phyloP scores from a whole-genome alignment of 2,329 filamentous ascomycete species.

The Grosmannia huntii region DNA sequence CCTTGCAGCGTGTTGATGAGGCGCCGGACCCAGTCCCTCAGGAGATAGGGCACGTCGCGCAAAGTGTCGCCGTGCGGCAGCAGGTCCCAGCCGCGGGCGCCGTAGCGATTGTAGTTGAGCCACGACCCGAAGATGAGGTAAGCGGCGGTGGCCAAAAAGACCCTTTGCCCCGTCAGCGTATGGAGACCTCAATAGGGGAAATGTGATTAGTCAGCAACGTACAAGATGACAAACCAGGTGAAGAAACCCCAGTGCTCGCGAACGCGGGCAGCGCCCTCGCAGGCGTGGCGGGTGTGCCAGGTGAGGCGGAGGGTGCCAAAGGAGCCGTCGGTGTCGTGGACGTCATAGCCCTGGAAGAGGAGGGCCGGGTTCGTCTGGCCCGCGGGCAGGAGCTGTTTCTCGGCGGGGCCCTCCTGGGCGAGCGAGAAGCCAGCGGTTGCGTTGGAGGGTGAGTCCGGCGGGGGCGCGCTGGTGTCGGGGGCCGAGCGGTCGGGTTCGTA shows the following conservation, averaged over 20 bases:
- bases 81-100: constrained; percentile 87
- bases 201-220: neutral
- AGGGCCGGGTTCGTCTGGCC: constrained; percentile 43
- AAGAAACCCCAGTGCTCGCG: constrained; percentile 80
- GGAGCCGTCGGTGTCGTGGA: constrained; percentile 40
- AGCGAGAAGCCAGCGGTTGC: neutral
- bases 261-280: constrained; percentile 40
- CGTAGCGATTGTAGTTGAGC: constrained; percentile 97
- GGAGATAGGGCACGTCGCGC: constrained; percentile 79
- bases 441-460: neutral
- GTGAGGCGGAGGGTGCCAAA: constrained; percentile 47
- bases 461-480: constrained; percentile 14
- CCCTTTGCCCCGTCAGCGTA: constrained; percentile 30
- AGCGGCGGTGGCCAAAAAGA: constrained; percentile 71
- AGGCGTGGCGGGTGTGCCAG: constrained; percentile 83
- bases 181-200: neutral
- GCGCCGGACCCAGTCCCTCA: constrained; percentile 75
- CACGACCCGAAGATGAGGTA: constrained; percentile 98
- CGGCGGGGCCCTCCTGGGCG: constrained; percentile 20
- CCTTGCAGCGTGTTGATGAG: constrained; percentile 78
- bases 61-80: constrained; percentile 87
- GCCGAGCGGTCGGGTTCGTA: constrained; percentile 28
- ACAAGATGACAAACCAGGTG: constrained; percentile 56
- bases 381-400: constrained; percentile 41
- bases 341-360: constrained; percentile 63